phyloP scores from a whole-genome alignment of 352 stramenopile genomes.

The Phytophthora palmivora region DNA sequence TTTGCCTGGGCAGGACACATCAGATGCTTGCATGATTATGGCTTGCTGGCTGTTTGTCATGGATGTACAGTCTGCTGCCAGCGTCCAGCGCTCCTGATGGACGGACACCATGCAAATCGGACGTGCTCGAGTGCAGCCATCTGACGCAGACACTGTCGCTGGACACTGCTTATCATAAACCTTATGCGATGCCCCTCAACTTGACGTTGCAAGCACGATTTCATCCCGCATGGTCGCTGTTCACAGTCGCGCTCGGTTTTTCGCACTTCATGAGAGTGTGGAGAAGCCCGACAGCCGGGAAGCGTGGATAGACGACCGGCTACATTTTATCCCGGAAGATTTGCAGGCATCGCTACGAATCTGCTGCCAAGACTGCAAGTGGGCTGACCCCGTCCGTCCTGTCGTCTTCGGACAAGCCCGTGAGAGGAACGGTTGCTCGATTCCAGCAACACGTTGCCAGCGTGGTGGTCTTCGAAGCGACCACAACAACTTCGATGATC shows the following conservation, averaged over 20 bases:
- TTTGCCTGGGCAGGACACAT: conserved; percentile 41
- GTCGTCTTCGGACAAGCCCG: conserved; percentile 30
- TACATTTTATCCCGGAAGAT: conserved; percentile 39
- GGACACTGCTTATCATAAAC: conserved; percentile 30
- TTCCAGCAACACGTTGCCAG: conserved; percentile 2
- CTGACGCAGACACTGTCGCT: conserved; percentile 26
- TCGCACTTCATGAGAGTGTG: conserved; percentile 16
- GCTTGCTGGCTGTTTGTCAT: conserved; percentile 45
- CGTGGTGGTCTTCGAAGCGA: conserved; percentile 13
- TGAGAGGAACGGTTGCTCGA: not conserved
- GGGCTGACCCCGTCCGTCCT: not conserved
- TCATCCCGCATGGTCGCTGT: conserved; percentile 22
- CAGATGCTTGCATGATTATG: conserved; percentile 43
- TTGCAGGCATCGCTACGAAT: conserved; percentile 28
- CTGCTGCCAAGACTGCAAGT: conserved; percentile 17
- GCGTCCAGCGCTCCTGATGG: conserved; percentile 19
- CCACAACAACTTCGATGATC: conserved; percentile 5
- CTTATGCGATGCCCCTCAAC: conserved; percentile 39
- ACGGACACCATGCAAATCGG: conserved; percentile 25
- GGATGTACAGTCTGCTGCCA: conserved; percentile 21
- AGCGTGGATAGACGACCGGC: conserved; percentile 35
- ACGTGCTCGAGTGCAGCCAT: conserved; percentile 17
- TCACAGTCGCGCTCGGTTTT: conserved; percentile 14
- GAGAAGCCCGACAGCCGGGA: conserved; percentile 21
- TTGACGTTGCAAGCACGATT: conserved; percentile 30